Conservation (phyloP, 257 asterid species). For the Catharanthus roseus region DNA sequence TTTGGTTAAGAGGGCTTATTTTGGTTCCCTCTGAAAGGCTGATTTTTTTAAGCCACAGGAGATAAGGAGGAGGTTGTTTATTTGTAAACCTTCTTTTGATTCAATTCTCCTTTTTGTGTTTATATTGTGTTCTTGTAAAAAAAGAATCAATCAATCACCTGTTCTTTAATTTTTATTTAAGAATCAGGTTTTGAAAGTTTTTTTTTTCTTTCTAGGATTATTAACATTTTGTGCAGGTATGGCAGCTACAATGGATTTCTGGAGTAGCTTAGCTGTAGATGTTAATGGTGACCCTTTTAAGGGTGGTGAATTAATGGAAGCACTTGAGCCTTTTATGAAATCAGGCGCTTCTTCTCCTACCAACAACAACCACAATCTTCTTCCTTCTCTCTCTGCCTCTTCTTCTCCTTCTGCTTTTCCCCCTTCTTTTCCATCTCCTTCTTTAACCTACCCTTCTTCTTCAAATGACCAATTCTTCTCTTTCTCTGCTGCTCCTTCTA, state of each 20-base stretch:
- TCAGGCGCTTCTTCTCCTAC: slow-evolving; percentile 44
- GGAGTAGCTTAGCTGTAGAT: slow-evolving; percentile 50
- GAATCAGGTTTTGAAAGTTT: slow-evolving; percentile 43
- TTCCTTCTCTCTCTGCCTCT: slow-evolving; percentile 4
- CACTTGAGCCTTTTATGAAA: slow-evolving; percentile 92
- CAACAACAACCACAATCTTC: neutral
- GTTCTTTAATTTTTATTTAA: slow-evolving; percentile 62
- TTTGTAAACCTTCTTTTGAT: slow-evolving; percentile 49
- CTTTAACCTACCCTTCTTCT: neutral
- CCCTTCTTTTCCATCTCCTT: neutral
- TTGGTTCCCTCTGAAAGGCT: slow-evolving; percentile 39
- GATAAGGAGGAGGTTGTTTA: slow-evolving; percentile 52
- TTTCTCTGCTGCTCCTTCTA: slow-evolving; percentile 10
- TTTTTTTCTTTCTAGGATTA: no score
- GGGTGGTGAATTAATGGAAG: slow-evolving; percentile 92
- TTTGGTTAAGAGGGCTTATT: slow-evolving; percentile 52
- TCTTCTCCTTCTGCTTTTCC: neutral
- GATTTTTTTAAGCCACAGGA: slow-evolving; percentile 16
- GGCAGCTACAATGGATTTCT: slow-evolving; percentile 77
- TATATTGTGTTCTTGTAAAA: slow-evolving; percentile 8
- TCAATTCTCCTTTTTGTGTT: slow-evolving; percentile 8
- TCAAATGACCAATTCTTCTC: slow-evolving; percentile 11
- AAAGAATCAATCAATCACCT: slow-evolving; percentile 25
- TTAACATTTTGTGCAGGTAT: slow-evolving; percentile 20
- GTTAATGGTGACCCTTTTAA: slow-evolving; percentile 28